A percentile compares a stretch with the other conserved stretches of the same genome.
These are phyloP conservation scores for Carex littledalei DNA, from an alignment of 176 grass and related monocot genomes.

Conservation along the genomic window DNA sequence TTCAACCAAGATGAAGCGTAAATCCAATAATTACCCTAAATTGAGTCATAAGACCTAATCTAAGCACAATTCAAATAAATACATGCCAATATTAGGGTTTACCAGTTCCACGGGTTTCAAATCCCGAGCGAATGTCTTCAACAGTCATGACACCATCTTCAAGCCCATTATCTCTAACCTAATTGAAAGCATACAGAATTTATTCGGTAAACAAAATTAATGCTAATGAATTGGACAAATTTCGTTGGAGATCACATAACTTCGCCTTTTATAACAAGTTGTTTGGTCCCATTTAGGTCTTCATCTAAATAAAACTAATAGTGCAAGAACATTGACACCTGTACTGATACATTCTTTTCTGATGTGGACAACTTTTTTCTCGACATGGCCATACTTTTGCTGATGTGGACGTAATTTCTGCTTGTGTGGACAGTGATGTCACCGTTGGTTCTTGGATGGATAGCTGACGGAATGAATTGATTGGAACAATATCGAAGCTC, in stretches of 20 bases:
- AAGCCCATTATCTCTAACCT: slow-evolving; percentile 91
- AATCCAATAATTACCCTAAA: neutral
- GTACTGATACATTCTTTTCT: neutral
- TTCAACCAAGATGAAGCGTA: neutral
- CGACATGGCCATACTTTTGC: neutral
- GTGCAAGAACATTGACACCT: neutral
- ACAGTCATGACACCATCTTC: slow-evolving; percentile 72
- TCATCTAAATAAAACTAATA: neutral
- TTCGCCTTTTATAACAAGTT: neutral
- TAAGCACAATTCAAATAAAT: neutral
- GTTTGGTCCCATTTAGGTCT: neutral
- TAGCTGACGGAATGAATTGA: neutral
- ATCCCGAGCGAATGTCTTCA: slow-evolving; percentile 86
- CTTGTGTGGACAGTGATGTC: neutral
- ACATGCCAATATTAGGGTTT: neutral
- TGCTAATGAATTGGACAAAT: neutral
- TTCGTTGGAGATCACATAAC: neutral
- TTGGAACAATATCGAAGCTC: neutral
- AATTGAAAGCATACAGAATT: slow-evolving; percentile 7
- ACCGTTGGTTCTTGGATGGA: neutral
- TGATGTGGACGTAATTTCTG: neutral
- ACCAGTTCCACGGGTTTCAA: slow-evolving; percentile 86
- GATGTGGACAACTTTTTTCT: neutral
- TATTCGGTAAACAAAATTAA: neutral
- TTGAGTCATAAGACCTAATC: neutral